A percentile compares a stretch with the other conserved stretches of the same genome.
phyloP scores from a whole-genome alignment of 2,329 filamentous ascomycete genomes.

The Metarhizium anisopliae region DNA sequence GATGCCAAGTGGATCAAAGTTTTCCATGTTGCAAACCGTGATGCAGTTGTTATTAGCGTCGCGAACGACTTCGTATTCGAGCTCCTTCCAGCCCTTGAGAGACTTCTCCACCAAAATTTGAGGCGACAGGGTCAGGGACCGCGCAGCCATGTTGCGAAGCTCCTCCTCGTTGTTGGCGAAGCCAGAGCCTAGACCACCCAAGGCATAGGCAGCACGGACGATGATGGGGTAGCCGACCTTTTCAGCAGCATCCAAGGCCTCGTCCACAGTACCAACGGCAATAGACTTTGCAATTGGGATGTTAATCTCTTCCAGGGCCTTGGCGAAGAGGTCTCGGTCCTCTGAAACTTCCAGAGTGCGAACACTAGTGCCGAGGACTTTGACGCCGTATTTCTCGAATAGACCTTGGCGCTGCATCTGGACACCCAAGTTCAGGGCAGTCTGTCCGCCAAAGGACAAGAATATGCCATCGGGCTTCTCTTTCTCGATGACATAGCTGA shows the following conservation, averaged over 20 bases:
- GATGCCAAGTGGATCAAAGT: slow-evolving; percentile 95
- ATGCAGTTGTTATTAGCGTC: slow-evolving; percentile 98
- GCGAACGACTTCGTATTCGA: slow-evolving; percentile 96
- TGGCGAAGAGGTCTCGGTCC: slow-evolving; percentile 91
- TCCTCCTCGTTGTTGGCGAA: slow-evolving; percentile 94
- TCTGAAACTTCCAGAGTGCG: slow-evolving; percentile 90
- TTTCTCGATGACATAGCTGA: slow-evolving; percentile 92
- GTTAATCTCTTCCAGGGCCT: slow-evolving; percentile 92
- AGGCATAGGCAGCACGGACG: slow-evolving; percentile 90
- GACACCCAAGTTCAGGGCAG: slow-evolving; percentile 90
- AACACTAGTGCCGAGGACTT: slow-evolving; percentile 90
- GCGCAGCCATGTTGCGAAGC: slow-evolving; percentile 84
- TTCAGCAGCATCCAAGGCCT: slow-evolving; percentile 80
- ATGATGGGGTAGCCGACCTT: slow-evolving; percentile 95
- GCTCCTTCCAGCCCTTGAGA: slow-evolving; percentile 98
- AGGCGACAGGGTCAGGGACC: slow-evolving; percentile 85
- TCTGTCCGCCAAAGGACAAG: slow-evolving; percentile 95
- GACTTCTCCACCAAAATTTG: slow-evolving; percentile 98
- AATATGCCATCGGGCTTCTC: slow-evolving; percentile 96
- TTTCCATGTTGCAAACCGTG: slow-evolving; percentile 76
- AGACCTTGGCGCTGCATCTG: slow-evolving; percentile 94
- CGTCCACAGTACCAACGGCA: slow-evolving; percentile 83
- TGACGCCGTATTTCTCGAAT: slow-evolving; percentile 91
- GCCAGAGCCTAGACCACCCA: slow-evolving; percentile 91
- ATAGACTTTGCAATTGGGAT: slow-evolving; percentile 97